Conservation (phyloP, 2,329 filamentous ascomycete species). For the Fusarium sp. region DNA sequence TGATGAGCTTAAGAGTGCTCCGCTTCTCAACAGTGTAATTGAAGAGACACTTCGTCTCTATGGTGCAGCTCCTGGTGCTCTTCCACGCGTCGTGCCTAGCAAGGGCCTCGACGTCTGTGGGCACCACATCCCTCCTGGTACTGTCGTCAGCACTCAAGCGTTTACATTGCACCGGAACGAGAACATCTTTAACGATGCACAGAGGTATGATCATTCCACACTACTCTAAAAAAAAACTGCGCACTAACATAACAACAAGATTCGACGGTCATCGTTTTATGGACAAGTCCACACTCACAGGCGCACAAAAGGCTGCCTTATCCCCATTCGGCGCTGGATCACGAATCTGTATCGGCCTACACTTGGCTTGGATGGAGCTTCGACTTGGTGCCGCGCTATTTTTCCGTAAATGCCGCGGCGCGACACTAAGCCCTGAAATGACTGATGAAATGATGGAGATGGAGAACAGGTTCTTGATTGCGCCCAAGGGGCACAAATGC, state of each 20-base stretch:
- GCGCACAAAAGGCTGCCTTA: not conserved
- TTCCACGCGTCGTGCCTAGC: not conserved
- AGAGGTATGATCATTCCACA: not conserved
- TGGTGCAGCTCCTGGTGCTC: constrained; percentile 18
- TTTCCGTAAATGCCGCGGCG: constrained; percentile 16
- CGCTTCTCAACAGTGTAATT: constrained; percentile 11
- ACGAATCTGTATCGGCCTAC: constrained; percentile 18
- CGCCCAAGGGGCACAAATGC: not conserved
- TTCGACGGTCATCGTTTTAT: not conserved
- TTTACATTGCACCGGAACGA: constrained; percentile 14
- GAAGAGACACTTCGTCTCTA: constrained; percentile 24
- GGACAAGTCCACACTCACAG: not conserved
- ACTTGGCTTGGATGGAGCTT: constrained; percentile 25
- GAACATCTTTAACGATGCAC: not conserved
- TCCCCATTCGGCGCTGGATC: constrained; percentile 22
- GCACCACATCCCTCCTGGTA: not conserved
- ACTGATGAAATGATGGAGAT: constrained; percentile 20
- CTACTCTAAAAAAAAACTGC: too few relatives aligned
- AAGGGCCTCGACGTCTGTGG: not conserved
- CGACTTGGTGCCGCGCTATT: constrained; percentile 14
- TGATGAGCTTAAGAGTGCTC: constrained; percentile 1
- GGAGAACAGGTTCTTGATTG: constrained; percentile 4
- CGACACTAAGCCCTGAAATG: not conserved
- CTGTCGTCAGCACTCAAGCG: constrained; percentile 14
- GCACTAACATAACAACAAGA: rapidly evolving